Percentiles rank a stretch among this genome's conserved stretches.
Conservation (phyloP, 2,329 filamentous ascomycete species). For the Botrytis fragariae region DNA sequence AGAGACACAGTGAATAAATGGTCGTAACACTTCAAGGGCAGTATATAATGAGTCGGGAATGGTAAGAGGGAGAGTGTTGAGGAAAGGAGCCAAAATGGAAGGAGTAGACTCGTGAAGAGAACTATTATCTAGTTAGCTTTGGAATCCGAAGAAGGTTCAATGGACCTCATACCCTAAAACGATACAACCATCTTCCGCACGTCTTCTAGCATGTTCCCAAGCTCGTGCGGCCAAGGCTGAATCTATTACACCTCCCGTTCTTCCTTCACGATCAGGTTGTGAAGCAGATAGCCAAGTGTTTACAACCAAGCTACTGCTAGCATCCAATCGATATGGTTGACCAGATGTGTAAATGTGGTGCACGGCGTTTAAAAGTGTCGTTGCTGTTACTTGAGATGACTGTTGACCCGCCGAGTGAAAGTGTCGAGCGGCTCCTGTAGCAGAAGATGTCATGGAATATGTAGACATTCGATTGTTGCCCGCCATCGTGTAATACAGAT, state of each 20-base stretch:
- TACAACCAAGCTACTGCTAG: slow-evolving; percentile 85
- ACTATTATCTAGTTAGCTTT: slow-evolving; percentile 45
- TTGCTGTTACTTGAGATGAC: slow-evolving; percentile 82
- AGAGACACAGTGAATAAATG: slow-evolving; percentile 84
- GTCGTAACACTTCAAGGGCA: slow-evolving; percentile 75
- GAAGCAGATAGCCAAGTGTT: slow-evolving; percentile 91
- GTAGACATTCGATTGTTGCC: slow-evolving; percentile 50
- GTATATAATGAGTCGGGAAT: slow-evolving; percentile 74
- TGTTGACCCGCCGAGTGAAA: slow-evolving; percentile 60
- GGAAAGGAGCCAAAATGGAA: slow-evolving; percentile 77
- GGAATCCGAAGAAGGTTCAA: not conserved
- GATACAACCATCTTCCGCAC: slow-evolving; percentile 94
- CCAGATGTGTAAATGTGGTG: slow-evolving; percentile 84
- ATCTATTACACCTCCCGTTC: slow-evolving; percentile 76
- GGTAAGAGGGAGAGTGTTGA: slow-evolving; percentile 75
- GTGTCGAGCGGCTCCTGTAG: slow-evolving; percentile 54
- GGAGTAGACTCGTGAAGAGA: slow-evolving; percentile 87
- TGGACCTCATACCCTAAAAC: slow-evolving; percentile 68
- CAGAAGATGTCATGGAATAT: slow-evolving; percentile 66
- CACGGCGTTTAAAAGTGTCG: slow-evolving; percentile 85
- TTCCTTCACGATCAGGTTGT: slow-evolving; percentile 66
- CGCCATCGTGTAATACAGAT: slow-evolving; percentile 31
- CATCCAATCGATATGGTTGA: slow-evolving; percentile 82
- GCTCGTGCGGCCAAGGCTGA: slow-evolving; percentile 72
- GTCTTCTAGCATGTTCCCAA: slow-evolving; percentile 93